Evolutionary conservation across 106 monocot genomes (phyloP).

Genomic region (Allium fistulosum): DNA sequence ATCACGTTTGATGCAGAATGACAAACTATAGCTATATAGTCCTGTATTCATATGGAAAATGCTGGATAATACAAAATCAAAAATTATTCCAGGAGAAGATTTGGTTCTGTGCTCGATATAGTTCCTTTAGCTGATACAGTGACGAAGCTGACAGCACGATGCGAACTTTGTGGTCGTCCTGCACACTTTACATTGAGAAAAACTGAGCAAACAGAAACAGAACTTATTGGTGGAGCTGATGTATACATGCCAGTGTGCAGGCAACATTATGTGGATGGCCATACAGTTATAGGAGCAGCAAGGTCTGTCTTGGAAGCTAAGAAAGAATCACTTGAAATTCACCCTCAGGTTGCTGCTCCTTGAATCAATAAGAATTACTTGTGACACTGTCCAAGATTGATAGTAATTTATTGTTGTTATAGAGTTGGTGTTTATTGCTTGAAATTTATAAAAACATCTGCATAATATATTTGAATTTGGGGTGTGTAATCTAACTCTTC

Average conservation of each 20-base stretch:
- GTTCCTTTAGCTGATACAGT: slow-evolving; percentile 80
- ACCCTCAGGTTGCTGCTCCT: slow-evolving; percentile 8
- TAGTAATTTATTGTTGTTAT: no score
- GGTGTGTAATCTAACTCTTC: no score
- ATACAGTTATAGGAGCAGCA: slow-evolving; percentile 44
- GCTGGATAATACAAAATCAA: no score
- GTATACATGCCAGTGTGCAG: slow-evolving; percentile 92
- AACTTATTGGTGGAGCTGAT: slow-evolving; percentile 82
- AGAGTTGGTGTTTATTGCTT: no score
- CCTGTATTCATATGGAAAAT: no score
- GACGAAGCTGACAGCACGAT: slow-evolving; percentile 71
- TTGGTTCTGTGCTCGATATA: slow-evolving; percentile 82
- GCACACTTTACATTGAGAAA: slow-evolving; percentile 87
- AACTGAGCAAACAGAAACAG: slow-evolving; percentile 55
- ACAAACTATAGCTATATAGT: no score
- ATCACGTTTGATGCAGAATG: no score
- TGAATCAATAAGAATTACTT: neutral
- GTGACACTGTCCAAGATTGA: no score
- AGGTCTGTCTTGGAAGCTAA: slow-evolving; percentile 32
- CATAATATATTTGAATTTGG: no score
- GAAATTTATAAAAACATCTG: no score
- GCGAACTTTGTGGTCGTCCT: slow-evolving; percentile 59
- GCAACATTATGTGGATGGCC: slow-evolving; percentile 63
- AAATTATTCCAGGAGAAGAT: slow-evolving; percentile 49
- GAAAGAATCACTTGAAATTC: slow-evolving; percentile 11